These are phyloP conservation scores for Fagopyrum esculentum DNA, from an alignment of 148 eudicot species.

Conservation along the genomic window DNA sequence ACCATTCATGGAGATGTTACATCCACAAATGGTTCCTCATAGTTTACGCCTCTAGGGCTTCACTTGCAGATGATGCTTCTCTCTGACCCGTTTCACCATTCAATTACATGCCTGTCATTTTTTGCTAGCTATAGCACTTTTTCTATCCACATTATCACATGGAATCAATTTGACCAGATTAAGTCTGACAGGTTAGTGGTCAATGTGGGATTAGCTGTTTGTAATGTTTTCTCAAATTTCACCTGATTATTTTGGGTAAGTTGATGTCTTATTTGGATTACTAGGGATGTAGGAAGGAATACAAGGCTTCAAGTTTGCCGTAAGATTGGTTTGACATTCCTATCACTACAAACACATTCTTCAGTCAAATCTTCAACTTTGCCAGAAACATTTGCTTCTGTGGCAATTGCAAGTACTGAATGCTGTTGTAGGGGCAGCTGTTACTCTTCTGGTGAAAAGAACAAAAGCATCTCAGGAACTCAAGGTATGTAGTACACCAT, in stretches of 20 bases:
- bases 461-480: conserved; percentile 43
- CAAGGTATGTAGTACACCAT: conserved; percentile 50
- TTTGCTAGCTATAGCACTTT: not conserved
- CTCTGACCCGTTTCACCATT: not conserved
- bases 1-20: too few species aligned
- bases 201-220: not conserved
- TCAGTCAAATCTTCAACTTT: conserved; percentile 31
- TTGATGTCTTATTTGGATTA: conserved; percentile 3
- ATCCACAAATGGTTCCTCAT: not conserved
- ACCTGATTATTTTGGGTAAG: not conserved
- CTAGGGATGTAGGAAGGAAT: not conserved
- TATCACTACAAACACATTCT: not conserved
- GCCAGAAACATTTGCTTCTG: conserved; percentile 68
- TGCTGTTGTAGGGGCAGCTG: conserved; percentile 79
- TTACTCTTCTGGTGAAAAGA: conserved; percentile 63
- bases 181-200: not conserved
- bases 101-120: not conserved
- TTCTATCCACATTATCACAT: not conserved
- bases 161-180: not conserved
- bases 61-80: not conserved
- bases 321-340: not conserved
- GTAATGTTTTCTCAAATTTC: not conserved
- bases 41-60: not conserved
- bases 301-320: not conserved
- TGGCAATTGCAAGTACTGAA: conserved; percentile 87